A percentile compares a stretch with the other conserved stretches of the same genome.
Evolutionary conservation across 805 yeast species (phyloP).

Genomic region (Pichia insulana): DNA sequence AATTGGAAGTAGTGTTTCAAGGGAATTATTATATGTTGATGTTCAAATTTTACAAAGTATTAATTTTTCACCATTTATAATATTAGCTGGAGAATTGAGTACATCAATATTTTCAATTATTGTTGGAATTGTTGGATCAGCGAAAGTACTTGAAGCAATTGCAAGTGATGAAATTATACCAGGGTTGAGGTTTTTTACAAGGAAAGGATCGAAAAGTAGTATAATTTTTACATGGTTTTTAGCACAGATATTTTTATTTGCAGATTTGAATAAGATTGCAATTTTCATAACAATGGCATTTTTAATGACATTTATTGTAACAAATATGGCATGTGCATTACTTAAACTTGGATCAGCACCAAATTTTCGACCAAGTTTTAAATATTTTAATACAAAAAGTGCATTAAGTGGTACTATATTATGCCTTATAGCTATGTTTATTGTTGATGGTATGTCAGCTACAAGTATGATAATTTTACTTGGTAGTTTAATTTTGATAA

Average conservation of each 20-base stretch:
- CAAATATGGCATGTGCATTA: conserved; percentile 87
- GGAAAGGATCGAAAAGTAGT: conserved; percentile 54
- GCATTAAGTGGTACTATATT: conserved; percentile 68
- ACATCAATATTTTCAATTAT: conserved; percentile 88
- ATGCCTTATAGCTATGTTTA: conserved; percentile 80
- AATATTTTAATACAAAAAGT: conserved; percentile 71
- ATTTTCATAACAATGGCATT: conserved; percentile 96
- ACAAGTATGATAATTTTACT: conserved; percentile 61
- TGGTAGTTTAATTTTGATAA: conserved; percentile 58
- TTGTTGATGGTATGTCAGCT: conserved; percentile 89
- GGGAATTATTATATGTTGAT: conserved; percentile 67
- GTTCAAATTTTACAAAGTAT: conserved; percentile 81
- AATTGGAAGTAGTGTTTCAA: conserved; percentile 72
- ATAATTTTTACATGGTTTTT: conserved; percentile 71
- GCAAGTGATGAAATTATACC: conserved; percentile 87
- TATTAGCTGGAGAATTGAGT: conserved; percentile 83
- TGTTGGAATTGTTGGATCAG: conserved; percentile 95
- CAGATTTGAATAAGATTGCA: conserved; percentile 91
- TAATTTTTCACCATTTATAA: conserved; percentile 55
- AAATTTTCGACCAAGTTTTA: conserved; percentile 94
- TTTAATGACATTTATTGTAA: conserved; percentile 89
- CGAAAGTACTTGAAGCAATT: conserved; percentile 82
- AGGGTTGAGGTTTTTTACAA: conserved; percentile 49
- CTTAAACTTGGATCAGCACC: conserved; percentile 90
- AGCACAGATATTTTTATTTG: conserved; percentile 77